Conservation (phyloP, 192 early-diverging fungal species). For the Podila minutissima region DNA sequence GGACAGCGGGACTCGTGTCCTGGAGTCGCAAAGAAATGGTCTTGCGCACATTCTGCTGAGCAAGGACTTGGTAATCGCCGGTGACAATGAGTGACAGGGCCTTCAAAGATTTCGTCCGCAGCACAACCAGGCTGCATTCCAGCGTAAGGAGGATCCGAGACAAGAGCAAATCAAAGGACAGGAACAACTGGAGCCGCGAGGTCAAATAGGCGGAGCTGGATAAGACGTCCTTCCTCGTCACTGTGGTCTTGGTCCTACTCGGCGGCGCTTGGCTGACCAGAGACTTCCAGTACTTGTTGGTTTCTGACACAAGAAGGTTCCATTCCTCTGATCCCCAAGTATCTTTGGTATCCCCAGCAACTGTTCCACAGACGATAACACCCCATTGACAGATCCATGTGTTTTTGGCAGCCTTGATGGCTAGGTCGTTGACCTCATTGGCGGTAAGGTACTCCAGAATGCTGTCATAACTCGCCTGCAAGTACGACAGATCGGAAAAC, state of each 20-base stretch:
- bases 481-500: slow-evolving; percentile 13
- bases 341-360: background rate
- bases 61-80: slow-evolving; percentile 71
- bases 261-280: slow-evolving; percentile 7
- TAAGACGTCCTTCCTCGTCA: slow-evolving; percentile 15
- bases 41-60: slow-evolving; percentile 65
- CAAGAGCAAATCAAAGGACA: slow-evolving; percentile 77
- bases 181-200: slow-evolving; percentile 66
- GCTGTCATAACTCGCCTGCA: slow-evolving; percentile 21
- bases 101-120: slow-evolving; percentile 81
- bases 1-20: slow-evolving; percentile 85
- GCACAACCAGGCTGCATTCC: slow-evolving; percentile 70
- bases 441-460: slow-evolving; percentile 17
- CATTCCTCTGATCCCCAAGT: slow-evolving; percentile 20
- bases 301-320: slow-evolving; percentile 11
- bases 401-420: slow-evolving; percentile 22
- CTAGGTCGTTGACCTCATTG: slow-evolving; percentile 17
- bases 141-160: slow-evolving; percentile 70
- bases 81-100: slow-evolving; percentile 81
- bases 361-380: background rate
- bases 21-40: slow-evolving; percentile 81
- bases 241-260: background rate
- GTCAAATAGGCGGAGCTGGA: slow-evolving; percentile 47
- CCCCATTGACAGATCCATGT: slow-evolving; percentile 38
- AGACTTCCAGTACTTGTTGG: background rate